Evolutionary conservation across 495 filamentous ascomycete genomes (phyloP), one percentile per base, ranked within the genome.

Genomic region (Stereocaulon alpinum): DNA sequence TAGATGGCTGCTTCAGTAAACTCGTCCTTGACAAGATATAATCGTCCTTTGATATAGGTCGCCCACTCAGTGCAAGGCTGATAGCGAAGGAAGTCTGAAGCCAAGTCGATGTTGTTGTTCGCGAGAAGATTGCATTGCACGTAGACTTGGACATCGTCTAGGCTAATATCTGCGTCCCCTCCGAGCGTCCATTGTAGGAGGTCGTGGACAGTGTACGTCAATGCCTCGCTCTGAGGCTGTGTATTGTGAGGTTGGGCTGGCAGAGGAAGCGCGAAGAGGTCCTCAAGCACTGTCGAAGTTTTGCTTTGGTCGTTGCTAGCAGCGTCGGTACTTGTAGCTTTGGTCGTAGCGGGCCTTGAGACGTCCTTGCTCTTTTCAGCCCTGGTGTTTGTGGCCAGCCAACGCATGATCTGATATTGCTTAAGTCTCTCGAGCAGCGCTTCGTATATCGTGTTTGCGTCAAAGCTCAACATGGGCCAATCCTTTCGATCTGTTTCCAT

Each of bases 11-110:
- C 93, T 56, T 80, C 78, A 41, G 81, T 79, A 65, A 80, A 81
- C 64, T 93, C 86, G 22, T 82, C 82, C 66, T 82, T 82, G 15
- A 84, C 80, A 18, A 96, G 76, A 67, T 84, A 80, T 47, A 93
- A 76, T 40, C 94, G 86, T 14, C 87, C 92, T 69, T 89, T 88
- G 15, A 96, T 76, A 69, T 99, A 99, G 1, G 81, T 85, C 6
- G 88, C 82, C 82, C 93, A 97, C 32, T 76, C 68, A 0, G 79
- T 83, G 58, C 76, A 70, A 67, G 81, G 67, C 72, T 83, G 73
- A 68, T 88, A 93, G 9, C 80, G 81, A 53, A 77, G 75, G 63
- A 95, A 88, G 65, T 93, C 86, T 57, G 81, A 74, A 12, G 89
- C 89, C 4, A 91, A 76, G 63, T 89, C 85, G 15, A 85, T 74